Base-by-base conservation (phyloP, 257 asterid genomes). In the Solanum ossicruentum region DNA sequence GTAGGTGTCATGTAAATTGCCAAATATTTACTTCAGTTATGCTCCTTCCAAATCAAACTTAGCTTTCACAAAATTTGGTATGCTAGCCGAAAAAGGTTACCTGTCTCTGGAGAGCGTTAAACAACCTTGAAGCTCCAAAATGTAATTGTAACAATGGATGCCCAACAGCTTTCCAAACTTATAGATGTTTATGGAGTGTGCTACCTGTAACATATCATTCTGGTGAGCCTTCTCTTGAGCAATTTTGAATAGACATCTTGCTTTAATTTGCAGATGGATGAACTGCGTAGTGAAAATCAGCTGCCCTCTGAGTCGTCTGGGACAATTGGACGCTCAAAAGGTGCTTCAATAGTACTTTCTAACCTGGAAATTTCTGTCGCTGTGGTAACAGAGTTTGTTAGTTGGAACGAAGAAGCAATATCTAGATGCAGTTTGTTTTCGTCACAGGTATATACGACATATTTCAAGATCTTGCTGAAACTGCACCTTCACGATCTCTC, bases 321-420 rank as follows among this genome's bases (percentile, higher is more conserved):
- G 87, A 93, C 98, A 84, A 94, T 97, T 71, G 98, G 99, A 56
- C 97, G 98, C 86, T 91, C 98, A n/a, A 97, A 90, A 90, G 99
- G 99, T 86, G 96, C 98, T 86, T 89, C 98, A 85, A 66, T 95
- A 47, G 87, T 94, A 88, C 93, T 97, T 70, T 91, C 94, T 65
- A 94, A 88, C 91, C 97, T 90, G 83, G 97, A 95, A 90, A 95
- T 97, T 89, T 94, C 97, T 32, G 97, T 95, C 84, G 91, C 99
- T 54, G 98, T 89, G 81, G 99, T 97, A 89, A 93, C 99, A n/a
- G 98, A 96, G 93, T 95, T 95, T 88, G 98, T 94, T 79, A 95
- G 96, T 71, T 97, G 99, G 99, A 97, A 97, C 57, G 99, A 97
- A 89, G 99, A 97, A 91, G 98, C 98, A 86, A 88, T 94, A 66